Percentiles rank a stretch among this genome's conserved stretches.
phyloP scores from a whole-genome alignment of 352 stramenopile genomes.

The Aphanomyces invadans region DNA sequence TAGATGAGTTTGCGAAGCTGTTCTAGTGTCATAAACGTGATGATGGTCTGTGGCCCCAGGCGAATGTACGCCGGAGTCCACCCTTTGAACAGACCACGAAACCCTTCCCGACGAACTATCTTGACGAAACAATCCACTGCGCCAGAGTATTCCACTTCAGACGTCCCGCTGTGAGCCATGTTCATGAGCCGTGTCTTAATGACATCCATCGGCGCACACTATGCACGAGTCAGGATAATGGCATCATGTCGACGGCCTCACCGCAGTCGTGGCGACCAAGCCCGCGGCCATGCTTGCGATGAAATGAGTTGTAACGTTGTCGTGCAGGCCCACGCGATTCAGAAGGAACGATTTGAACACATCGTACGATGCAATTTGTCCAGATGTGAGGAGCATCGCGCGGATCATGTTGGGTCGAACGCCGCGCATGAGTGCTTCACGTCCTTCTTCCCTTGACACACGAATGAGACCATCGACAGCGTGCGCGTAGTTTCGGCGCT shows the following conservation, averaged over 20 bases:
- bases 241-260: neutral
- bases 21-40: constrained; percentile 83
- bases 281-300: constrained; percentile 67
- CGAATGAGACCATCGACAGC: constrained; percentile 61
- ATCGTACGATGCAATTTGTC: constrained; percentile 79
- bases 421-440: constrained; percentile 50
- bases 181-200: constrained; percentile 82
- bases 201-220: constrained; percentile 65
- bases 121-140: constrained; percentile 77
- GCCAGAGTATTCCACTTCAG: constrained; percentile 57
- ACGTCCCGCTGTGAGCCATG: constrained; percentile 43
- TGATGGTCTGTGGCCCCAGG: constrained; percentile 65
- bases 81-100: constrained; percentile 74
- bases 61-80: constrained; percentile 81
- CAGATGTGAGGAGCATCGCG: constrained; percentile 73
- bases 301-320: constrained; percentile 68
- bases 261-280: constrained; percentile 63
- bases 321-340: constrained; percentile 38
- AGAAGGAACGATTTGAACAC: constrained; percentile 56
- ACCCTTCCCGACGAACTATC: constrained; percentile 62
- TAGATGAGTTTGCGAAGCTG: constrained; percentile 59
- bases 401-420: constrained; percentile 79
- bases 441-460: constrained; percentile 57
- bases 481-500: constrained; percentile 78
- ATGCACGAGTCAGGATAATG: neutral